These are phyloP conservation scores for Curvularia sp. DNA, from an alignment of 2,329 filamentous ascomycete genomes.

Conservation along the genomic window DNA sequence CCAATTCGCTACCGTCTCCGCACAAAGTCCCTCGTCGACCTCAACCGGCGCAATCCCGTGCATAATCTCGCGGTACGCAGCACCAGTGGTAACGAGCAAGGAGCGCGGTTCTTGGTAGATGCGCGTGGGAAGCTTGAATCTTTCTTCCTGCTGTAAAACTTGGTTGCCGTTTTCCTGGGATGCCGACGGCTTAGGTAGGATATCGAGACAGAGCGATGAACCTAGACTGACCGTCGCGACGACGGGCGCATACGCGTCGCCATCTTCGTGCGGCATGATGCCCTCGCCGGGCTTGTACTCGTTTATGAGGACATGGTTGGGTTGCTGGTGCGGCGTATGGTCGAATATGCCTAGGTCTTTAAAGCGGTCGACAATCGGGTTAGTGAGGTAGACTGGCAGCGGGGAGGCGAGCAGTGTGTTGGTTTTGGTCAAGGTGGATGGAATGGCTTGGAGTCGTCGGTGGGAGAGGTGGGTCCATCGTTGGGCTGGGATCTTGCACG, in stretches of 20 bases:
- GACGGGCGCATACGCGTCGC: slow-evolving; percentile 81
- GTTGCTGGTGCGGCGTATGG: slow-evolving; percentile 72
- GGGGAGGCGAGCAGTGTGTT: slow-evolving; percentile 76
- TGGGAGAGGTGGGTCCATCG: slow-evolving; percentile 89
- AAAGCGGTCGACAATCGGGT: slow-evolving; percentile 70
- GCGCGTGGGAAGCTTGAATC: slow-evolving; percentile 44
- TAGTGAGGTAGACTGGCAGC: slow-evolving; percentile 76
- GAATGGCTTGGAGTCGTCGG: slow-evolving; percentile 89
- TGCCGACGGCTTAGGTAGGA: slow-evolving; percentile 60
- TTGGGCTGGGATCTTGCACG: slow-evolving; percentile 54
- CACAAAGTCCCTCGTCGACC: slow-evolving; percentile 69
- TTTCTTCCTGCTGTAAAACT: not conserved
- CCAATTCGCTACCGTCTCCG: slow-evolving; percentile 72
- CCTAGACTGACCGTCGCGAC: slow-evolving; percentile 92
- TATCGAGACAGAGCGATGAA: slow-evolving; percentile 76
- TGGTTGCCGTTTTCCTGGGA: slow-evolving; percentile 41
- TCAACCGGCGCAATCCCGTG: slow-evolving; percentile 74
- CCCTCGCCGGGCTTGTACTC: slow-evolving; percentile 87
- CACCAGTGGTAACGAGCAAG: slow-evolving; percentile 72
- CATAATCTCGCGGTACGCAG: slow-evolving; percentile 73
- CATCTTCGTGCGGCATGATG: slow-evolving; percentile 98
- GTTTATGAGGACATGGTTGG: slow-evolving; percentile 94
- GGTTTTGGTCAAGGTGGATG: slow-evolving; percentile 75
- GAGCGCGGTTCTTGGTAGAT: slow-evolving; percentile 87
- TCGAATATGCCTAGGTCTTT: slow-evolving; percentile 59